phyloP scores from a whole-genome alignment of 2,329 filamentous ascomycete species.

The Alternaria arbusti region DNA sequence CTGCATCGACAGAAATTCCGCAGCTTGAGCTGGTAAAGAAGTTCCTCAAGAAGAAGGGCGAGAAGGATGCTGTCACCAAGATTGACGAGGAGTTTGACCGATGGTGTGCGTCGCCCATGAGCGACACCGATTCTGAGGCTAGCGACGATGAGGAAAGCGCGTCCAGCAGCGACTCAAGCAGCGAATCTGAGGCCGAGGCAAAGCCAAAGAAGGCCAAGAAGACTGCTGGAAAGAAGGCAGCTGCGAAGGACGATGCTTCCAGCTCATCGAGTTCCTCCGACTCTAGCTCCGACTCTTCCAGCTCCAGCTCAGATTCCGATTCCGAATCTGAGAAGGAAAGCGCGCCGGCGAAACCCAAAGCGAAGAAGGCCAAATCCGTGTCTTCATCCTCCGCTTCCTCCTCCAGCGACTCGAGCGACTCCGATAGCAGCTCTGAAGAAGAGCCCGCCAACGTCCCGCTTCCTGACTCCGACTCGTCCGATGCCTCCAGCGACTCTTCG shows the following conservation, averaged over 20 bases:
- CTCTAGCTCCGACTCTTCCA: constrained; percentile 20
- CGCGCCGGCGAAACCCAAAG: constrained; percentile 42
- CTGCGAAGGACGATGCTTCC: constrained; percentile 15
- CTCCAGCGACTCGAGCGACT: constrained; percentile 26
- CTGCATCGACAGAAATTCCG: constrained; percentile 2
- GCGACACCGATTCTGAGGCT: background rate
- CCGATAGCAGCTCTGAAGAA: constrained; percentile 28
- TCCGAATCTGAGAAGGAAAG: constrained; percentile 45
- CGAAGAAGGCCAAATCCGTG: constrained; percentile 14
- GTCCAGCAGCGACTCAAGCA: constrained; percentile 34
- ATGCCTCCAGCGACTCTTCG: constrained; percentile 35
- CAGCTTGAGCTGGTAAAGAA: constrained; percentile 41
- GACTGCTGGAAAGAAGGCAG: constrained; percentile 15
- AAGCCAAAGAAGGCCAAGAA: constrained; percentile 30
- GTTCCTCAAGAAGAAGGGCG: constrained; percentile 46
- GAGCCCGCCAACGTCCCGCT: constrained; percentile 35
- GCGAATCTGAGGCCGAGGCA: constrained; percentile 40
- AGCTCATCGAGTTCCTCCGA: constrained; percentile 25
- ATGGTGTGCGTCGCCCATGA: constrained; percentile 26
- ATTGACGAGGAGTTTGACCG: constrained; percentile 32
- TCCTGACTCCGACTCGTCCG: constrained; percentile 31
- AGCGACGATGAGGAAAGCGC: constrained; percentile 26
- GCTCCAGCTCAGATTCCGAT: constrained; percentile 30
- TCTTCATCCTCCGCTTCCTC: constrained; percentile 13
- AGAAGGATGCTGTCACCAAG: constrained; percentile 36